These are phyloP conservation scores for Fusarium sp. DNA, from an alignment of 2,329 filamentous ascomycete genomes.

Conservation along the genomic window DNA sequence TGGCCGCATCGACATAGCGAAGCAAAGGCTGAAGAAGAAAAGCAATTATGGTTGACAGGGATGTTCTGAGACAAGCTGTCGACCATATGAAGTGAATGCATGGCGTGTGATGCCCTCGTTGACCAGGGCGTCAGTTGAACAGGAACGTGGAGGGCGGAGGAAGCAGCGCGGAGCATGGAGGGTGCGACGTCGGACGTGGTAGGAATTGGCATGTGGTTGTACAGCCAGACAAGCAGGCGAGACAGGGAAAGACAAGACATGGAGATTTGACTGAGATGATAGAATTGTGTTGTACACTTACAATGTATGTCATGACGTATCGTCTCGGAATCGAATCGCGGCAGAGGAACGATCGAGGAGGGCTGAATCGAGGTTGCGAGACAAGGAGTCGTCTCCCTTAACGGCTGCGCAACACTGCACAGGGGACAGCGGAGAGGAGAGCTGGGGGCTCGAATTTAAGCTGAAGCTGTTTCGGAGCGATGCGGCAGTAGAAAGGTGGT, in stretches of 20 bases:
- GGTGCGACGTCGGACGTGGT: conserved; percentile 43
- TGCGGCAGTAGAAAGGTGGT: conserved; percentile 2
- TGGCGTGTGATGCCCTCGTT: conserved; percentile 38
- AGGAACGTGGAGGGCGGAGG: conserved; percentile 38
- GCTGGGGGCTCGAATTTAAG: conserved; percentile 21
- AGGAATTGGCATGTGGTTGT: conserved; percentile 40
- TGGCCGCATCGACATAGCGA: conserved; percentile 17
- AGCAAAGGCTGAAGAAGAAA: conserved; percentile 29
- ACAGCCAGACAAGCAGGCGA: conserved; percentile 14
- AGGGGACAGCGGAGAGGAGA: not conserved
- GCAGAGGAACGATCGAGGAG: conserved; percentile 14
- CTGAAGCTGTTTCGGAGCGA: conserved; percentile 29
- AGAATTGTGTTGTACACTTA: conserved; percentile 48
- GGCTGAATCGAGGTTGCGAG: conserved; percentile 30
- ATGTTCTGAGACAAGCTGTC: conserved; percentile 27
- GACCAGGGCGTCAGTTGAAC: conserved; percentile 37
- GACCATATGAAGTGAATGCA: conserved; percentile 38
- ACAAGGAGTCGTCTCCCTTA: conserved; percentile 31
- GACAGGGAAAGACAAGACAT: conserved; percentile 19
- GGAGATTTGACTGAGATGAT: conserved; percentile 30
- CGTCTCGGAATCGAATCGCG: conserved; percentile 35
- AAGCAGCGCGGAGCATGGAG: conserved; percentile 27
- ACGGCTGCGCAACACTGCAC: conserved; percentile 27
- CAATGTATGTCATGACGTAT: conserved; percentile 58
- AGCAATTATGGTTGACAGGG: conserved; percentile 29